Evolutionary conservation across 257 asterid species (phyloP), one percentile per base, ranked within the genome.

Genomic region (Plantago ovata): DNA sequence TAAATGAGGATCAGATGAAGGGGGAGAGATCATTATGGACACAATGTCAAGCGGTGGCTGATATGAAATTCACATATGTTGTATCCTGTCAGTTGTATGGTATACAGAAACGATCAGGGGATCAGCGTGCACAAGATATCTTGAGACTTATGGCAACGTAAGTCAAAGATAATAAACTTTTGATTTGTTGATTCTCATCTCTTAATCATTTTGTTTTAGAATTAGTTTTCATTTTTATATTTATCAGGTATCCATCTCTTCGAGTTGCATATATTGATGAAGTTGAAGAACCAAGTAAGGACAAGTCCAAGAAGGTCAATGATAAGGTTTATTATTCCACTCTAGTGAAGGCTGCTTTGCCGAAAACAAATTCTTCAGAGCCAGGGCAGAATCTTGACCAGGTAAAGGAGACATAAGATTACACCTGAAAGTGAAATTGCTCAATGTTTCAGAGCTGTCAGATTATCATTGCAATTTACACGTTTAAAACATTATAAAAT

Each of bases 241-340:
- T 22, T 56, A 36, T 61, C 73, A 93, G 98, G 67, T 89, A 93
- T 77, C 96, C 98, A 38, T 93, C 98, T 70, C 94, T 93, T 62
- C 89, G 98, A 56, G 98, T 89, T 59, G 96, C 97, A 51, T 89
- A 89, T 76, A 89, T 93, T 43, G 98, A 93, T 82, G 98, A 93
- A 77, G 95, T 93, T 69, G 98, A 93, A 79, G 95, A 82, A 70
- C 86, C 97, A 38, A 84, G 75, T 73, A 92, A 88, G 81, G 97
- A 85, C 72, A 75, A 75, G 69, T 62, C 82, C 40, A 84, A 84
- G 73, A 93, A 84, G 68, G 88, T 79, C 61, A 85, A 88, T 75
- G 84, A 86, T 66, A 93, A 84, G 79, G 95, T 75, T 53, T 93
- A 85, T 69, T 93, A 93, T 70, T 93, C 98, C 65, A 80, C 94